These are phyloP conservation scores for Phytophthora sp. DNA, from an alignment of 352 stramenopile species.

Conservation along the genomic window DNA sequence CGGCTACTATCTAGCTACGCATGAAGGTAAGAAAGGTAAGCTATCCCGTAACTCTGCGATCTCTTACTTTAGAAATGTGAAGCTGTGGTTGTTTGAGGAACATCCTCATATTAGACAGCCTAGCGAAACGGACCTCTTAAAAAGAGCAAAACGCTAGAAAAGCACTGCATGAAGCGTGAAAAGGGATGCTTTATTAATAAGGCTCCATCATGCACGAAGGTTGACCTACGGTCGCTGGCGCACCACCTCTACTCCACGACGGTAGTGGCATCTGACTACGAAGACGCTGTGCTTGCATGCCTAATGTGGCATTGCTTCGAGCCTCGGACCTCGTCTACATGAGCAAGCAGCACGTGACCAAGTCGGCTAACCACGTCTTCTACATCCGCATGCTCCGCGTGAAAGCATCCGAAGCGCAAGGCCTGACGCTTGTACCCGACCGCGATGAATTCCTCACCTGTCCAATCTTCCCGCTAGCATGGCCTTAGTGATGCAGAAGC, in stretches of 20 bases:
- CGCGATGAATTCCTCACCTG: too few species aligned
- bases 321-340: not conserved
- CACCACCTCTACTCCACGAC: not conserved
- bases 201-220: too few species aligned
- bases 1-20: not conserved
- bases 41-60: not conserved
- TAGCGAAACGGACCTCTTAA: not conserved
- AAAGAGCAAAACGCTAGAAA: too few species aligned
- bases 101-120: not conserved
- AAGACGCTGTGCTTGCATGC: not conserved
- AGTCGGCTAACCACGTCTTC: not conserved
- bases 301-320: slow-evolving; percentile 1
- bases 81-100: not conserved
- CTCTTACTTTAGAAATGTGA: not conserved
- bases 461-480: too few species aligned
- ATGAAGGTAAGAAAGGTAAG: slow-evolving; percentile 3
- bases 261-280: not conserved
- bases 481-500: not conserved
- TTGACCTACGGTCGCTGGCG: not conserved
- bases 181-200: too few species aligned
- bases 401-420: too few species aligned
- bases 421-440: too few species aligned
- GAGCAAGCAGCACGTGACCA: not conserved
- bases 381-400: too few species aligned
- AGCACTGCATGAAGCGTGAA: not conserved